phyloP scores from a whole-genome alignment of 441 rosid genomes.

The Arabidopsis lyrata region DNA sequence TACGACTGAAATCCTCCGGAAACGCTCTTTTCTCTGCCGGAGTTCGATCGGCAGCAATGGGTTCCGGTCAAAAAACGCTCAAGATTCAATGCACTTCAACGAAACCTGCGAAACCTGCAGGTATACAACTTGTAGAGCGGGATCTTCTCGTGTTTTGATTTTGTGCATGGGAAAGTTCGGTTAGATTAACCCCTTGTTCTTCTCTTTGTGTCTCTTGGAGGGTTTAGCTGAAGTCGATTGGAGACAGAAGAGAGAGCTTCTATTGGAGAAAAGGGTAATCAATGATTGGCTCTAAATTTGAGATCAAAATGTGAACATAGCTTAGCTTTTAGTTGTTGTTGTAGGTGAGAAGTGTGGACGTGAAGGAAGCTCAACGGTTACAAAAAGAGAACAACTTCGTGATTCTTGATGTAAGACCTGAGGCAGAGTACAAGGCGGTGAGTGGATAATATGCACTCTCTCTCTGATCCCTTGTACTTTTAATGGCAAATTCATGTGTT shows the following conservation, averaged over 20 bases:
- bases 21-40: constrained; percentile 36
- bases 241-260: constrained; percentile 81
- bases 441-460: constrained; percentile 5
- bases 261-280: constrained; percentile 76
- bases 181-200: constrained; percentile 37
- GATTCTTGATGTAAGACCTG: constrained; percentile 95
- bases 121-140: constrained; percentile 46
- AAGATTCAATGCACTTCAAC: constrained; percentile 68
- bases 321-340: constrained; percentile 23
- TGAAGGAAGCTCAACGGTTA: constrained; percentile 88
- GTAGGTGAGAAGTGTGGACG: constrained; percentile 91
- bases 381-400: constrained; percentile 93
- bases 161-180: not conserved
- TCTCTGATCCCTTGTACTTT: constrained; percentile 7
- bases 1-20: constrained; percentile 42
- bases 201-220: constrained; percentile 49
- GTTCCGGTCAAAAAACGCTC: constrained; percentile 36
- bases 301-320: not conserved
- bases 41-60: constrained; percentile 18
- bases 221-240: constrained; percentile 93
- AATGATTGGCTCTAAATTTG: not conserved
- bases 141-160: constrained; percentile 11
- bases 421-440: constrained; percentile 90
- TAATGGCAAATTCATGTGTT: constrained; percentile 12
- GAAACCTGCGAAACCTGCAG: constrained; percentile 85